Conservation (phyloP, 257 asterid species). For the Anisodus acutangulus region DNA sequence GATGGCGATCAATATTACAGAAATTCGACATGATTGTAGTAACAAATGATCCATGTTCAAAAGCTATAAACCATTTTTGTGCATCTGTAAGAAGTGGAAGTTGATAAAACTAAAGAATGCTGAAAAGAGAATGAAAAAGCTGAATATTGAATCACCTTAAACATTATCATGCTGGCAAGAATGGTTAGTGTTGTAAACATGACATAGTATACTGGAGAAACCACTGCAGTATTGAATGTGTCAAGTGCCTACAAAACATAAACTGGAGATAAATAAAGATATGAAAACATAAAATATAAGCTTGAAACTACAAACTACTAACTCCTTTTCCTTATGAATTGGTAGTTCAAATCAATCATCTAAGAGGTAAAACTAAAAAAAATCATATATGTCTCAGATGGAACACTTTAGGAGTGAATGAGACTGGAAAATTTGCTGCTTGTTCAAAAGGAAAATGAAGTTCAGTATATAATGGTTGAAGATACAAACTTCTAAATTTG, state of each 20-base stretch:
- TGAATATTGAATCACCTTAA: slow-evolving; percentile 38
- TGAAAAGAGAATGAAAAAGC: not conserved
- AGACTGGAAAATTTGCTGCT: not conserved
- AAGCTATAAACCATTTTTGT: not conserved
- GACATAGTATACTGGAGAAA: slow-evolving; percentile 50
- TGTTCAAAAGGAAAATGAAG: not conserved
- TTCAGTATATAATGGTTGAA: not conserved
- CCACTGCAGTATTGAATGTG: slow-evolving; percentile 47
- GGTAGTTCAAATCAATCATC: not conserved
- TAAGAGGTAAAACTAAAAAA: not conserved
- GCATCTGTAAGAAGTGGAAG: not conserved
- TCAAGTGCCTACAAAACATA: slow-evolving; percentile 44
- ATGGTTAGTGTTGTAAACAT: slow-evolving; percentile 52
- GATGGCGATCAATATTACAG: not conserved
- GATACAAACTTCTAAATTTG: not conserved
- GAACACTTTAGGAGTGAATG: not conserved
- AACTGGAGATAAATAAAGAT: not conserved
- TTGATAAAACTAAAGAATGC: slow-evolving; percentile 10
- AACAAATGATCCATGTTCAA: not conserved
- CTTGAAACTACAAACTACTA: not conserved
- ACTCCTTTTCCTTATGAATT: not conserved
- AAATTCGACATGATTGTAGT: not conserved
- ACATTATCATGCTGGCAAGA: slow-evolving; percentile 51
- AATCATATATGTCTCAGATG: not conserved
- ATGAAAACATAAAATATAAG: not conserved